Conservation (phyloP, 2,329 filamentous ascomycete genomes). For the Cladorrhinum sp. region DNA sequence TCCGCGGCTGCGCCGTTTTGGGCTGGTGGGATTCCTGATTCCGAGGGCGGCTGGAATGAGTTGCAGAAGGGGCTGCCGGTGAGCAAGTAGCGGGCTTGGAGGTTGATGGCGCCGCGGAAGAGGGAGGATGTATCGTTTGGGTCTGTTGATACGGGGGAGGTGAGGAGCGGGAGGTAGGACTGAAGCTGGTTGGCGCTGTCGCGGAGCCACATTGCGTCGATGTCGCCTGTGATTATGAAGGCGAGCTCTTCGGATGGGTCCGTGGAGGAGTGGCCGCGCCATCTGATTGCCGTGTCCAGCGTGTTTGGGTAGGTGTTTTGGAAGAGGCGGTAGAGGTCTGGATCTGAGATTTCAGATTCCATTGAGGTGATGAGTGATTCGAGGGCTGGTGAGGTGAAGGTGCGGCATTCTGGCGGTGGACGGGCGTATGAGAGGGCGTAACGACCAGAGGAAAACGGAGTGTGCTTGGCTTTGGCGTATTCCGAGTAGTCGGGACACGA, state of each 20-base stretch:
- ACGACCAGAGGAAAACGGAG: slow-evolving; percentile 72
- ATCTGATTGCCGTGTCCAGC: slow-evolving; percentile 68
- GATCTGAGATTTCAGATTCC: slow-evolving; percentile 67
- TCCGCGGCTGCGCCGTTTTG: slow-evolving; percentile 56
- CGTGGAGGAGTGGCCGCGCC: slow-evolving; percentile 59
- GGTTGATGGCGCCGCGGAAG: slow-evolving; percentile 72
- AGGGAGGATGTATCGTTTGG: slow-evolving; percentile 61
- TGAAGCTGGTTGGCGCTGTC: slow-evolving; percentile 64
- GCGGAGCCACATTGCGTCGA: slow-evolving; percentile 41
- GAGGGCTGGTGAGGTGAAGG: slow-evolving; percentile 72
- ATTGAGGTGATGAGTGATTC: slow-evolving; percentile 73
- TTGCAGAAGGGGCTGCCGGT: slow-evolving; percentile 77
- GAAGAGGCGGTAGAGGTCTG: slow-evolving; percentile 69
- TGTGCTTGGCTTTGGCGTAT: slow-evolving; percentile 58
- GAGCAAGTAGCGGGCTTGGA: slow-evolving; percentile 69
- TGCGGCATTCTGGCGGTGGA: slow-evolving; percentile 72
- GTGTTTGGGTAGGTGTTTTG: slow-evolving; percentile 73
- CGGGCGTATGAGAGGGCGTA: slow-evolving; percentile 78
- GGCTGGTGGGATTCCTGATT: slow-evolving; percentile 61
- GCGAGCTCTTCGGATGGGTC: slow-evolving; percentile 61
- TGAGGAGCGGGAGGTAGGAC: slow-evolving; percentile 65
- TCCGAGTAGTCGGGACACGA: slow-evolving; percentile 62
- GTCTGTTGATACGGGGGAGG: slow-evolving; percentile 28
- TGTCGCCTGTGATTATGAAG: slow-evolving; percentile 57
- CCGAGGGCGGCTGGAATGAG: slow-evolving; percentile 83